Conservation (phyloP, 192 early-diverging fungal genomes). For the Coemansia javaensis region DNA sequence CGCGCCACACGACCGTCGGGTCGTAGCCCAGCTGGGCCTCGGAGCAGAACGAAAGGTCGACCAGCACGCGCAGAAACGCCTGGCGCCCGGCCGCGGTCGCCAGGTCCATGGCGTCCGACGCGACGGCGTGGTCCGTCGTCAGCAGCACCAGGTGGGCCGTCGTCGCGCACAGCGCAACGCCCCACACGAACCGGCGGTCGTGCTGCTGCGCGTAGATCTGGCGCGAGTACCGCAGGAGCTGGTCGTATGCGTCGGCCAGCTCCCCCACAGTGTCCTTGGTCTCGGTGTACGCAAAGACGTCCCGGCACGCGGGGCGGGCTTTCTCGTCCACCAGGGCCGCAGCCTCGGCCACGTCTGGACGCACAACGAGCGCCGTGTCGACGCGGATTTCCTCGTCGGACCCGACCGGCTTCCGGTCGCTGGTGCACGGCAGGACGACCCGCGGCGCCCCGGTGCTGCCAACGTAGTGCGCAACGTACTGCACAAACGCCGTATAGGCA, state of each 20-base stretch:
- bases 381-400: too few species aligned
- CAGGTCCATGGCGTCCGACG: conserved; percentile 16
- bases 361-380: too few species aligned
- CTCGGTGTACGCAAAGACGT: too few species aligned
- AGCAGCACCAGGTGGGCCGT: background rate
- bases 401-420: too few species aligned
- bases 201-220: conserved; percentile 7
- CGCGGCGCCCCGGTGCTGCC: too few species aligned
- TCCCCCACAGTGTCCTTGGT: background rate
- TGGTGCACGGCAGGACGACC: too few species aligned
- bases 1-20: background rate
- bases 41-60: conserved; percentile 1
- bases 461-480: too few species aligned
- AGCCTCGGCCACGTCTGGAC: too few species aligned
- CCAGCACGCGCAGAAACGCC: conserved; percentile 9
- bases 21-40: conserved; percentile 4
- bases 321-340: too few species aligned
- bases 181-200: conserved; percentile 17
- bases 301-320: too few species aligned
- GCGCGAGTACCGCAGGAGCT: conserved; percentile 5
- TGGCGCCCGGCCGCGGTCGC: background rate
- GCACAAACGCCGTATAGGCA: too few species aligned
- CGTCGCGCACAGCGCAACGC: conserved; percentile 11
- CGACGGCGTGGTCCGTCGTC: background rate
- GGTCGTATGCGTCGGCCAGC: background rate